Conservation (phyloP, 495 filamentous ascomycete genomes). For the Entonaema liquescens region DNA sequence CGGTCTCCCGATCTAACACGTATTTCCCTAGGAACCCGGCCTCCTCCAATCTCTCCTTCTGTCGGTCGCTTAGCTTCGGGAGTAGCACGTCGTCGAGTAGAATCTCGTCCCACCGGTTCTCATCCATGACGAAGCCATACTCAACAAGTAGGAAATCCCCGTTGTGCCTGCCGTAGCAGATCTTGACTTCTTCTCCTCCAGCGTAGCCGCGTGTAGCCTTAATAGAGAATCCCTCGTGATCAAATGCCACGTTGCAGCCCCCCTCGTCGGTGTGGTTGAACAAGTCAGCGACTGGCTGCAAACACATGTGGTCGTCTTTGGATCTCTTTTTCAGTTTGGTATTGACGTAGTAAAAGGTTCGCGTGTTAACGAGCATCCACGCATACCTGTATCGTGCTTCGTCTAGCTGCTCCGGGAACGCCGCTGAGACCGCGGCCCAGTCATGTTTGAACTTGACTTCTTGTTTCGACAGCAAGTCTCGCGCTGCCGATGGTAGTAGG, state of each 20-base stretch:
- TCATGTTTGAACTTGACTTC: constrained; percentile 68
- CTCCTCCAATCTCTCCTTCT: constrained; percentile 62
- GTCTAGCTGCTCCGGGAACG: constrained; percentile 58
- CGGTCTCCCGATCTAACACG: constrained; percentile 65
- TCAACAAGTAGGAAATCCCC: constrained; percentile 86
- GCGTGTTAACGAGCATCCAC: constrained; percentile 86
- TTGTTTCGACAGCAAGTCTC: constrained; percentile 67
- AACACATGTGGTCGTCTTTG: constrained; percentile 76
- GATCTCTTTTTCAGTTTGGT: constrained; percentile 59
- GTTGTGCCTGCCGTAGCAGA: constrained; percentile 80
- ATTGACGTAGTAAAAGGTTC: constrained; percentile 79
- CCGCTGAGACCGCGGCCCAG: constrained; percentile 61
- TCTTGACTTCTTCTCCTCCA: constrained; percentile 76
- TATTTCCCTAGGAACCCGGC: constrained; percentile 75
- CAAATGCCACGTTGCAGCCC: constrained; percentile 70
- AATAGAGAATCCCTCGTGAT: constrained; percentile 68
- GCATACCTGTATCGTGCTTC: constrained; percentile 69
- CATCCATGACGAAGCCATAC: constrained; percentile 79
- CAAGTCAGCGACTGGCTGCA: constrained; percentile 87
- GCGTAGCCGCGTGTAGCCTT: constrained; percentile 62
- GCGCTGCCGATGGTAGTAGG: constrained; percentile 57
- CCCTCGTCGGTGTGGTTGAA: constrained; percentile 77
- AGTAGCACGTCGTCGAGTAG: constrained; percentile 75
- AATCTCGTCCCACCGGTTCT: constrained; percentile 73
- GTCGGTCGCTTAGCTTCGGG: constrained; percentile 54